Evolutionary conservation across 1,139 yeast species (phyloP).

Genomic region (Zygotorulaspora mrakii): DNA sequence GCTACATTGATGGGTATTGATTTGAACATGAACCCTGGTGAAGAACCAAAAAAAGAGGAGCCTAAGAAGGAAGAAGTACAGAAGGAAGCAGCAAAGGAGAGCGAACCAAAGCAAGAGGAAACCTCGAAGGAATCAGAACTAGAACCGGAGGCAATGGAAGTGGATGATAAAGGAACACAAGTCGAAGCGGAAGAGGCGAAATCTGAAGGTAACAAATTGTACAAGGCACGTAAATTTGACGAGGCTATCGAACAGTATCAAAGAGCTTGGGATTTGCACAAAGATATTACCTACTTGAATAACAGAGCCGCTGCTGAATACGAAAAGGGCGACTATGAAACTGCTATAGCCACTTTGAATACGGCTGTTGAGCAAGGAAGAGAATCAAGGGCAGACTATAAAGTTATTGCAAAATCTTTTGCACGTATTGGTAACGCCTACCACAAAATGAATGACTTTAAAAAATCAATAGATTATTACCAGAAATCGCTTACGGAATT

Average conservation of each 20-base stretch:
- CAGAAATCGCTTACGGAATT: slow-evolving; percentile 95
- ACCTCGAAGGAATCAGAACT: slow-evolving; percentile 38
- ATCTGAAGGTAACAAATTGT: slow-evolving; percentile 79
- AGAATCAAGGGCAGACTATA: slow-evolving; percentile 87
- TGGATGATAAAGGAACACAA: slow-evolving; percentile 40
- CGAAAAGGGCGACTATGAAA: slow-evolving; percentile 89
- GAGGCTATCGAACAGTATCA: slow-evolving; percentile 86
- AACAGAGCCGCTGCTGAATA: slow-evolving; percentile 97
- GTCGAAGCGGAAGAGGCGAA: slow-evolving; percentile 73
- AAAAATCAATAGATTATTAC: slow-evolving; percentile 70
- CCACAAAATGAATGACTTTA: slow-evolving; percentile 68
- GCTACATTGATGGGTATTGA: slow-evolving; percentile 85
- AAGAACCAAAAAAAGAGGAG: slow-evolving; percentile 19
- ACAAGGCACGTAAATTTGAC: slow-evolving; percentile 85
- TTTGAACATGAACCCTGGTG: slow-evolving; percentile 44
- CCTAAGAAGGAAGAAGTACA: slow-evolving; percentile 30
- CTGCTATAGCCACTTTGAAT: slow-evolving; percentile 76
- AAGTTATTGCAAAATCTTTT: slow-evolving; percentile 84
- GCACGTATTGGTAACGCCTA: slow-evolving; percentile 86
- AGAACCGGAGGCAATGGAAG: slow-evolving; percentile 39
- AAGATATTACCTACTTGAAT: slow-evolving; percentile 90
- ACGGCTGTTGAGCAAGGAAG: slow-evolving; percentile 86
- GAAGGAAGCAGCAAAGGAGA: slow-evolving; percentile 34
- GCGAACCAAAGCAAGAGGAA: slow-evolving; percentile 31
- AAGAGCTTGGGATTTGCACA: slow-evolving; percentile 76